Conservation (phyloP, 139 green algal species). For the Coelastrella sp. region DNA sequence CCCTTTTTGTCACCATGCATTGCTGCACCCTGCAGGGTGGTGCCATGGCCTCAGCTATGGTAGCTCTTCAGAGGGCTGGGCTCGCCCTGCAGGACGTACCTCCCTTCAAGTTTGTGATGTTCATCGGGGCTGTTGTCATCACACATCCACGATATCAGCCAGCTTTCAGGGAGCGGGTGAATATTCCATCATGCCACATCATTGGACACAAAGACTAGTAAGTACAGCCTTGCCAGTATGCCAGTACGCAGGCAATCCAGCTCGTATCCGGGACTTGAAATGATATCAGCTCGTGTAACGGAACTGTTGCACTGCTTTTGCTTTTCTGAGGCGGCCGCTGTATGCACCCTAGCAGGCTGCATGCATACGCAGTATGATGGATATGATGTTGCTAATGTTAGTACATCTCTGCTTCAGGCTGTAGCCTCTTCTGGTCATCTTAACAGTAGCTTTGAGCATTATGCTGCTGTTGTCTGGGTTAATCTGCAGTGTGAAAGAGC, state of each 20-base stretch:
- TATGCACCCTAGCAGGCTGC: no score
- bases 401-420: no score
- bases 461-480: neutral
- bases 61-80: constrained; percentile 36
- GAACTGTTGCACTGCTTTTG: no score
- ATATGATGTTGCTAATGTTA: no score
- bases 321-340: no score
- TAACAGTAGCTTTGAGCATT: no score
- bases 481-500: constrained; percentile 38
- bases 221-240: no score
- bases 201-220: constrained; percentile 46
- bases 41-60: constrained; percentile 39
- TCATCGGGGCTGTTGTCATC: constrained; percentile 30
- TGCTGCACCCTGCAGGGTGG: constrained; percentile 6
- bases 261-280: no score
- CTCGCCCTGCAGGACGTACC: constrained; percentile 26
- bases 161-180: constrained; percentile 22
- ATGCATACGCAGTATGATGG: no score
- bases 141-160: constrained; percentile 35
- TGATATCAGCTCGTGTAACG: no score
- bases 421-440: no score
- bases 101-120: constrained; percentile 30
- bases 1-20: neutral
- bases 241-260: no score
- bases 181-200: constrained; percentile 35